Conservation (phyloP, 2,329 filamentous ascomycete genomes). For the Eutypa lata region DNA sequence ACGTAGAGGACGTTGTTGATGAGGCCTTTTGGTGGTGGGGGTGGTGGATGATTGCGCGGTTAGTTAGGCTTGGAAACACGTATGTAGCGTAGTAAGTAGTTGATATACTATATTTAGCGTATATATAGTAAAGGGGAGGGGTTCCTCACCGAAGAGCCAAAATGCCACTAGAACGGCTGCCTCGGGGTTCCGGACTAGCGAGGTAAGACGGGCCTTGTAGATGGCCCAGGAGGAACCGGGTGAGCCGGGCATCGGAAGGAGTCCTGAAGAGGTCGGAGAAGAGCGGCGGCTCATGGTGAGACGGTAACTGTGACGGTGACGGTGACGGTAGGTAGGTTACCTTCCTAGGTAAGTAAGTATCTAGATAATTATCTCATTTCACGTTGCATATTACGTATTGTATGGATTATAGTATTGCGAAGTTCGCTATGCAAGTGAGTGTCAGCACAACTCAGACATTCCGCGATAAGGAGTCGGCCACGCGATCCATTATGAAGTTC, state of each 20-base stretch:
- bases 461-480: too few relatives aligned
- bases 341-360: too few relatives aligned
- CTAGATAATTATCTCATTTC: too few relatives aligned
- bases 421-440: too few relatives aligned
- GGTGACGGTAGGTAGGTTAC: too few relatives aligned
- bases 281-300: neutral
- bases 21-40: slow-evolving; percentile 53
- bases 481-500: too few relatives aligned
- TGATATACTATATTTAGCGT: too few relatives aligned
- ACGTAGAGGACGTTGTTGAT: slow-evolving; percentile 99
- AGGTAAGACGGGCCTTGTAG: slow-evolving; percentile 63
- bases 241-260: slow-evolving; percentile 57
- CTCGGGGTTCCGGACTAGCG: slow-evolving; percentile 65
- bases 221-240: slow-evolving; percentile 68
- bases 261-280: slow-evolving; percentile 22
- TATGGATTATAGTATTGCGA: too few relatives aligned
- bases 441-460: too few relatives aligned
- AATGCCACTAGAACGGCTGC: slow-evolving; percentile 75
- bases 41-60: slow-evolving; percentile 4
- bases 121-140: neutral
- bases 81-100: too few relatives aligned
- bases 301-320: neutral
- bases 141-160: slow-evolving; percentile 79
- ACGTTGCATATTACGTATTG: too few relatives aligned
- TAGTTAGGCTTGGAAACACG: too few relatives aligned